A percentile compares a stretch with the other conserved stretches of the same genome.
Conservation (phyloP, 495 filamentous ascomycete genomes). For the Schizothecium vesticola region DNA sequence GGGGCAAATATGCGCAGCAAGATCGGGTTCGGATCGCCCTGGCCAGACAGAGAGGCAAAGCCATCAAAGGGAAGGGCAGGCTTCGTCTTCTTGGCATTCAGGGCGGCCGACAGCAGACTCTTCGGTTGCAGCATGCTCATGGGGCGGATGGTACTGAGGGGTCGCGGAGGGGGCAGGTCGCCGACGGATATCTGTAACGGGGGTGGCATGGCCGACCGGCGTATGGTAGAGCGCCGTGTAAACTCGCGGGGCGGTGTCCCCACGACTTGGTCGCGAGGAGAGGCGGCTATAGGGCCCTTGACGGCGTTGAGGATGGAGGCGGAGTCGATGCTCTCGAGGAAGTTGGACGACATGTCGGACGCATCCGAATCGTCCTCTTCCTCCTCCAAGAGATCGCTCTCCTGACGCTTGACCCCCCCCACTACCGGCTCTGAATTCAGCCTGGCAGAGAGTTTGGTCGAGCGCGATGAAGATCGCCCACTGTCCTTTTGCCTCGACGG, state of each 20-base stretch:
- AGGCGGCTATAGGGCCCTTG: slow-evolving; percentile 44
- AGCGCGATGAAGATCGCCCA: slow-evolving; percentile 28
- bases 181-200: slow-evolving; percentile 55
- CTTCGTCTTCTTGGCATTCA: slow-evolving; percentile 75
- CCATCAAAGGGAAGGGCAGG: slow-evolving; percentile 76
- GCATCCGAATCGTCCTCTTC: slow-evolving; percentile 57
- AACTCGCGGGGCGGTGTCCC: slow-evolving; percentile 52
- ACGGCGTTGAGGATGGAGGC: slow-evolving; percentile 48
- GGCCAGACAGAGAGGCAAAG: slow-evolving; percentile 81
- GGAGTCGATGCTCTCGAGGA: slow-evolving; percentile 51
- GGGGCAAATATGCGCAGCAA: slow-evolving; percentile 83
- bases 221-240: slow-evolving; percentile 44
- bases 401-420: slow-evolving; percentile 40
- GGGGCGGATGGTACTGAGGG: slow-evolving; percentile 76
- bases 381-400: slow-evolving; percentile 52
- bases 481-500: slow-evolving; percentile 53
- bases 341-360: slow-evolving; percentile 49
- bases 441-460: slow-evolving; percentile 42
- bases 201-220: slow-evolving; percentile 37
- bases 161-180: slow-evolving; percentile 85
- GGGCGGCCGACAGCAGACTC: slow-evolving; percentile 59
- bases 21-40: slow-evolving; percentile 75
- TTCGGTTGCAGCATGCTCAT: slow-evolving; percentile 77
- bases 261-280: slow-evolving; percentile 45
- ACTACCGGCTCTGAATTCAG: slow-evolving; percentile 33